phyloP scores from a whole-genome alignment of 2,329 filamentous ascomycete species.

The Knoxdaviesia capensis region DNA sequence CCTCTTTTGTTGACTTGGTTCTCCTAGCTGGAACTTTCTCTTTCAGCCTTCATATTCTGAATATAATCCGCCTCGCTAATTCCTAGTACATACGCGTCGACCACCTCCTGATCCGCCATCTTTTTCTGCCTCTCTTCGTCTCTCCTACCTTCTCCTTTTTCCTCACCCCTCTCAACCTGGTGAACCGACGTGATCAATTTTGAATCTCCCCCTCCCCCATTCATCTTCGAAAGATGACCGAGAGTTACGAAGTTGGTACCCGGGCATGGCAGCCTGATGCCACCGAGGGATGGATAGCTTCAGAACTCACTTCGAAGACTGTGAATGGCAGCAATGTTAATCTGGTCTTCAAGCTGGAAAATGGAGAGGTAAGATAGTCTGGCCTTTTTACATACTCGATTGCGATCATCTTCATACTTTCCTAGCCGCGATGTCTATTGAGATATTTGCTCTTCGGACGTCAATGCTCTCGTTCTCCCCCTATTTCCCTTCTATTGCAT shows the following conservation, averaged over 20 bases:
- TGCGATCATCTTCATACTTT: neutral
- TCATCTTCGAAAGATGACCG: constrained; percentile 42
- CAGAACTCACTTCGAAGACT: constrained; percentile 75
- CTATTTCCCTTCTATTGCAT: no score
- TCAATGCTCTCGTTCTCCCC: no score
- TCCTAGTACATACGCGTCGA: neutral
- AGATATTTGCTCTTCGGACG: no score
- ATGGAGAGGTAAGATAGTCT: constrained; percentile 53
- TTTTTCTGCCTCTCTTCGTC: no score
- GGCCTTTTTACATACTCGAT: neutral
- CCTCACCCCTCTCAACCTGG: neutral
- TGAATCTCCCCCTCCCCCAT: neutral
- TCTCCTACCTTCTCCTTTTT: neutral
- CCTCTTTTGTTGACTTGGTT: neutral
- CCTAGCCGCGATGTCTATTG: no score
- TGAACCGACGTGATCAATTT: no score
- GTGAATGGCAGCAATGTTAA: constrained; percentile 70
- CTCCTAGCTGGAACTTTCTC: no score
- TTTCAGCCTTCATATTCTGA: no score
- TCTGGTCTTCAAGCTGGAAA: constrained; percentile 74
- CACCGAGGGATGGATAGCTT: constrained; percentile 93
- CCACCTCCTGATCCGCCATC: neutral
- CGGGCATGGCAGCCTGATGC: constrained; percentile 95
- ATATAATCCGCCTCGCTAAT: neutral
- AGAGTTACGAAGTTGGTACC: constrained; percentile 89